These are phyloP conservation scores for Metarhizium sp. DNA, from an alignment of 2,329 filamentous ascomycete species.

Conservation along the genomic window DNA sequence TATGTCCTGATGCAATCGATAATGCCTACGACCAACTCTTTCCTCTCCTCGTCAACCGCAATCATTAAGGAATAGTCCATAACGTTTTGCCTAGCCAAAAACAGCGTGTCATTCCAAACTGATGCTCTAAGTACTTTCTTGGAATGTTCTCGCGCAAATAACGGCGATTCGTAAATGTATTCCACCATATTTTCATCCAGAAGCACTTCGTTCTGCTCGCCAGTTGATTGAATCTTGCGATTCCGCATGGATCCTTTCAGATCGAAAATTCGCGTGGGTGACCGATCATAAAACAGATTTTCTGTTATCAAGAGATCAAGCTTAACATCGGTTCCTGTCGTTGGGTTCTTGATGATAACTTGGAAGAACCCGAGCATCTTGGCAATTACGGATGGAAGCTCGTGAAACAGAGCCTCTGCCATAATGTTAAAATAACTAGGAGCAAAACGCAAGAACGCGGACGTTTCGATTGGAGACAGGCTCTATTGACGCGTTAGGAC, in stretches of 20 bases:
- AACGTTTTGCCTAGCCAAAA: conserved; percentile 87
- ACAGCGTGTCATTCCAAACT: conserved; percentile 96
- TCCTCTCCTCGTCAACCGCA: conserved; percentile 80
- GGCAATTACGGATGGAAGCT: conserved; percentile 89
- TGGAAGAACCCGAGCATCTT: conserved; percentile 99
- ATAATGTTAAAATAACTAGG: conserved; percentile 97
- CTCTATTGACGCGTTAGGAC: conserved; percentile 30
- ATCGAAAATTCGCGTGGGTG: conserved; percentile 84
- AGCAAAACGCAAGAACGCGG: conserved; percentile 89
- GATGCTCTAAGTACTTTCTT: conserved; percentile 87
- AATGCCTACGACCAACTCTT: conserved; percentile 92
- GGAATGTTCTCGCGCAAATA: conserved; percentile 91
- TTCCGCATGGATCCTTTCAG: conserved; percentile 98
- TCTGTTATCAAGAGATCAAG: conserved; percentile 94
- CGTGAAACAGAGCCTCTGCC: conserved; percentile 91
- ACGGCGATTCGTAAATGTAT: conserved; percentile 93
- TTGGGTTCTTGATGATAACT: conserved; percentile 90
- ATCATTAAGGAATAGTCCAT: conserved; percentile 99
- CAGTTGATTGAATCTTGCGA: conserved; percentile 91
- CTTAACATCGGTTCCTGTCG: conserved; percentile 86
- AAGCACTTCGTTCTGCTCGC: conserved; percentile 91
- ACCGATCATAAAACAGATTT: conserved; percentile 93
- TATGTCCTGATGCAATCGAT: conserved; percentile 98
- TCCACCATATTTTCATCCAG: conserved; percentile 99
- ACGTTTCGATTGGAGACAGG: conserved; percentile 87